Conservation (phyloP, 306 rosid genomes). For the Comarum palustre region DNA sequence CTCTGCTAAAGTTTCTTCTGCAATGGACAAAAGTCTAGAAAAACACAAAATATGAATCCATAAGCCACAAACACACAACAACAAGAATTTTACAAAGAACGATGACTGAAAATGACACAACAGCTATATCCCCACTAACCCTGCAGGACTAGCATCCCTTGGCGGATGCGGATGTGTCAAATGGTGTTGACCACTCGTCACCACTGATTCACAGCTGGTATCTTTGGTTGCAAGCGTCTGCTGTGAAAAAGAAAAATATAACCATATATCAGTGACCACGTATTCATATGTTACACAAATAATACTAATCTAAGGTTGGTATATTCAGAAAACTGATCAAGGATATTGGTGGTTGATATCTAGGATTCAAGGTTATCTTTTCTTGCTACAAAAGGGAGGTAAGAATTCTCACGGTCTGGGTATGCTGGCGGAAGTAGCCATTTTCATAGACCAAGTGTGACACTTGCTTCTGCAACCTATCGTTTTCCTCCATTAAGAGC, state of each 20-base stretch:
- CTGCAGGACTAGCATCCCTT: slow-evolving; percentile 99
- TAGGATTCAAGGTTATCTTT: not conserved
- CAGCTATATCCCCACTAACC: slow-evolving; percentile 75
- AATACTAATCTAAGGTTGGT: not conserved
- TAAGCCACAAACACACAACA: slow-evolving; percentile 40
- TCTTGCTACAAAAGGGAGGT: not conserved
- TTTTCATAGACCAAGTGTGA: slow-evolving; percentile 91
- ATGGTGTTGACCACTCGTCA: slow-evolving; percentile 89
- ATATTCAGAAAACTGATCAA: not conserved
- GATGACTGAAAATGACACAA: slow-evolving; percentile 51
- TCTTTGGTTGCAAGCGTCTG: slow-evolving; percentile 83
- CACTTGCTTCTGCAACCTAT: slow-evolving; percentile 98
- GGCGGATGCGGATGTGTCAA: slow-evolving; percentile 95
- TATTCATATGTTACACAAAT: not conserved
- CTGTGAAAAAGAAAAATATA: slow-evolving; percentile 37
- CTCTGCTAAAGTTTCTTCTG: slow-evolving; percentile 99
- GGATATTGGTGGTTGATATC: not conserved
- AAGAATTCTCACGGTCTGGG: slow-evolving; percentile 54
- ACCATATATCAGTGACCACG: slow-evolving; percentile 17
- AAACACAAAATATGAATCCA: slow-evolving; percentile 35
- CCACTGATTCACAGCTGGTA: slow-evolving; percentile 90
- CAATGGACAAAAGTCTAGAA: slow-evolving; percentile 98
- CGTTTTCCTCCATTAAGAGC: slow-evolving; percentile 97
- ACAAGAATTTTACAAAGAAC: slow-evolving; percentile 31
- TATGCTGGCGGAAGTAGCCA: slow-evolving; percentile 93